Conservation (phyloP, 2,329 filamentous ascomycete genomes). For the Ustulina deusta region DNA sequence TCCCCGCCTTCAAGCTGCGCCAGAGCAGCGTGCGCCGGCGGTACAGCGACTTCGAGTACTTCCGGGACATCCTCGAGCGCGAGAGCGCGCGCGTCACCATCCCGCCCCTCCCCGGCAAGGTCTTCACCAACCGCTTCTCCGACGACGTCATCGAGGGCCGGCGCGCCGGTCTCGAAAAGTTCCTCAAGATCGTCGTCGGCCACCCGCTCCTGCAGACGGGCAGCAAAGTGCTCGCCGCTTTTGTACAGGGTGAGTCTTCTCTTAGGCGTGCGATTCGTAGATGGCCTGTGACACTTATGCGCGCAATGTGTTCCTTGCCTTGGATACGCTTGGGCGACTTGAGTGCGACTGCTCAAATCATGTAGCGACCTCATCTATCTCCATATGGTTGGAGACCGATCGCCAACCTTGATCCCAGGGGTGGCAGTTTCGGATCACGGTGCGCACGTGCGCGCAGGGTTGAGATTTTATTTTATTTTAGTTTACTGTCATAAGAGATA, state of each 20-base stretch:
- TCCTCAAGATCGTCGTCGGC: slow-evolving; percentile 96
- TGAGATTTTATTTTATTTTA: too few species aligned
- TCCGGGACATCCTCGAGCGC: slow-evolving; percentile 96
- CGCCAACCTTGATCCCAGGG: not conserved
- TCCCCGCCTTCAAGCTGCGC: slow-evolving; percentile 97
- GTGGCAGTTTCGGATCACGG: not conserved
- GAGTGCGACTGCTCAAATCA: not conserved
- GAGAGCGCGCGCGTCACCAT: slow-evolving; percentile 95
- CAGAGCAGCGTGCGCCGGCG: slow-evolving; percentile 88
- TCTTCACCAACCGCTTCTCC: slow-evolving; percentile 97
- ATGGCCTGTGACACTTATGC: not conserved
- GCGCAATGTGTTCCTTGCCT: not conserved
- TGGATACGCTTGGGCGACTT: not conserved
- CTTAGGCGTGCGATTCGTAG: not conserved
- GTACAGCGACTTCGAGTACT: slow-evolving; percentile 99
- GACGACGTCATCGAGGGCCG: slow-evolving; percentile 98
- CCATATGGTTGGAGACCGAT: not conserved
- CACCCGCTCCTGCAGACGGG: slow-evolving; percentile 97
- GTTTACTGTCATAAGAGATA: not conserved
- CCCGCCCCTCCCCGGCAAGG: slow-evolving; percentile 93
- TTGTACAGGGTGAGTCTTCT: slow-evolving; percentile 85
- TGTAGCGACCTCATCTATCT: not conserved
- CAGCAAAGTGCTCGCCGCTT: slow-evolving; percentile 94
- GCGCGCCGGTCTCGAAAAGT: slow-evolving; percentile 90
- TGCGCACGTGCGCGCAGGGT: not conserved